Conservation (phyloP, 345 rosid species). For the Barbarea vulgaris region DNA sequence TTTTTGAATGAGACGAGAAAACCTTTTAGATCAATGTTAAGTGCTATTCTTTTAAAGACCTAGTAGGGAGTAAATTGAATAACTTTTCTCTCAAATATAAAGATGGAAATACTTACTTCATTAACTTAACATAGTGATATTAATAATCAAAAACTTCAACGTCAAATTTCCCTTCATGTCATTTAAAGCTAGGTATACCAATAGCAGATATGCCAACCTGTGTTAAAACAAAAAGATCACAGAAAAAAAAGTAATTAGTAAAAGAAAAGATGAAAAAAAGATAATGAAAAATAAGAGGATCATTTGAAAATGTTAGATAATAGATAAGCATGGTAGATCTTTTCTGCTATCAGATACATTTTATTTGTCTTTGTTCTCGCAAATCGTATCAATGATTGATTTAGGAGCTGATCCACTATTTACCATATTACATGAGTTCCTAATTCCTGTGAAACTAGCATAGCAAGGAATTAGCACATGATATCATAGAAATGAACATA, state of each 20-base stretch:
- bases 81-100: not conserved
- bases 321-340: constrained; percentile 58
- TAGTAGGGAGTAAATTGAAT: constrained; percentile 2
- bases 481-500: not conserved
- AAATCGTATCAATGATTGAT: constrained; percentile 85
- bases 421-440: constrained; percentile 98
- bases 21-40: not conserved
- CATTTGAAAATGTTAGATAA: constrained; percentile 23
- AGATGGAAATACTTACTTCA: constrained; percentile 62
- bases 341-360: constrained; percentile 75
- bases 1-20: too few species aligned
- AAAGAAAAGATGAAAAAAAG: not conserved
- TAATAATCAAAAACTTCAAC: constrained; percentile 94
- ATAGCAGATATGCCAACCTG: constrained; percentile 73
- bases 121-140: constrained; percentile 74
- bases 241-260: too few species aligned
- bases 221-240: not conserved
- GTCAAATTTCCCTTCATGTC: constrained; percentile 82
- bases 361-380: constrained; percentile 82
- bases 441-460: constrained; percentile 63
- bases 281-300: not conserved
- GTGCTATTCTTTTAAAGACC: not conserved
- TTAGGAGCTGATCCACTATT: constrained; percentile 98
- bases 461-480: not conserved
- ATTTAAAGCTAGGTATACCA: constrained; percentile 71